Percentiles rank a stretch among this genome's conserved stretches.
phyloP scores from a whole-genome alignment of 148 eudicot species.

The Camellia sinensis region DNA sequence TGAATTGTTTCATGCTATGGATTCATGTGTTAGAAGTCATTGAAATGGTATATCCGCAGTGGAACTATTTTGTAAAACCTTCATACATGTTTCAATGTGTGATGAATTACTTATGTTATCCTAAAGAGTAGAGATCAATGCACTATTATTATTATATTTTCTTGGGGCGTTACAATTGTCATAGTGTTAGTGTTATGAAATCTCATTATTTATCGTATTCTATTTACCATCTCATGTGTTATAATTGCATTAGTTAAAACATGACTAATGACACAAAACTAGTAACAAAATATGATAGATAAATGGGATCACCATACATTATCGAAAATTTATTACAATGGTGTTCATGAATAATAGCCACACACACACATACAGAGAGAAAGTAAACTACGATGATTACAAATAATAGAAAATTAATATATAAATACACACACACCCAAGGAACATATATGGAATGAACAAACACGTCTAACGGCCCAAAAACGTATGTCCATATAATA shows the following conservation, averaged over 20 bases:
- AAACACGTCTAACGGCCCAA: background rate
- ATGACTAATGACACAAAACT: background rate
- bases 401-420: too few relatives aligned
- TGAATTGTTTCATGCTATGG: background rate
- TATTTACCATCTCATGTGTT: background rate
- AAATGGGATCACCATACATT: background rate
- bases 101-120: too few relatives aligned
- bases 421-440: background rate
- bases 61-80: background rate
- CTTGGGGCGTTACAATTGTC: background rate
- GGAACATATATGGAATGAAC: background rate
- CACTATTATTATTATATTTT: background rate
- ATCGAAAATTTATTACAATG: background rate
- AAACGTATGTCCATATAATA: too few relatives aligned
- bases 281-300: background rate
- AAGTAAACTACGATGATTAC: too few relatives aligned
- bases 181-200: too few relatives aligned
- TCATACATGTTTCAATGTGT: too few relatives aligned
- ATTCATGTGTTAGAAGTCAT: background rate
- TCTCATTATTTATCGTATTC: background rate
- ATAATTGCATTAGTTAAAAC: background rate
- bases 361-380: too few relatives aligned
- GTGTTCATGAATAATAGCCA: background rate
- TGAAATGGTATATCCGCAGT: background rate
- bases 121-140: too few relatives aligned